A percentile compares a stretch with the other conserved stretches of the same genome.
phyloP scores from a whole-genome alignment of 176 grass and related monocot species.

The Canna indica region DNA sequence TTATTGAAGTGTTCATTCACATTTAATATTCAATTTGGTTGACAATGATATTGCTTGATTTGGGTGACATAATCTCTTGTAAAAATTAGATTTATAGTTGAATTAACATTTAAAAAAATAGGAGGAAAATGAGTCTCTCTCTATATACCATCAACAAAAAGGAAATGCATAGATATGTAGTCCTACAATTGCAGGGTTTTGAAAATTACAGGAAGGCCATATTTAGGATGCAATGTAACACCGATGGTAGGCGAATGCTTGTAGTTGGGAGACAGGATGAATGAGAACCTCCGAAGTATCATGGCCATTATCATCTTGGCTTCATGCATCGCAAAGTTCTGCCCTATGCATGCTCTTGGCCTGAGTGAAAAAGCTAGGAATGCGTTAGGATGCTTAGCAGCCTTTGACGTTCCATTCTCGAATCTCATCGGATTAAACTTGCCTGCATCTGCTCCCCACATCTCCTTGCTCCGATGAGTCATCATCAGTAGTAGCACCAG shows the following conservation, averaged over 20 bases:
- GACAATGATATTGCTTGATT: too few species aligned
- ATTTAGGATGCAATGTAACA: not conserved
- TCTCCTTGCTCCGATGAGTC: not conserved
- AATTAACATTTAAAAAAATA: too few species aligned
- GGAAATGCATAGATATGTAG: too few species aligned
- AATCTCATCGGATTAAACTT: not conserved
- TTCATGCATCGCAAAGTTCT: not conserved
- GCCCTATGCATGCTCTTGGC: not conserved
- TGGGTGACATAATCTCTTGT: too few species aligned
- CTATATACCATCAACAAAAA: too few species aligned
- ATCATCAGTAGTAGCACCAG: not conserved
- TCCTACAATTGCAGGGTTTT: too few species aligned
- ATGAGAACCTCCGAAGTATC: not conserved
- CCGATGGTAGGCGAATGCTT: not conserved
- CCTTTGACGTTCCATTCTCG: not conserved
- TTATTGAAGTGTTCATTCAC: too few species aligned
- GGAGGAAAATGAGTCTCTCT: too few species aligned
- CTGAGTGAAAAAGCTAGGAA: not conserved
- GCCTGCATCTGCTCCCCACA: not conserved
- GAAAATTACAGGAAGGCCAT: not conserved
- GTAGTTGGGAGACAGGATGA: not conserved
- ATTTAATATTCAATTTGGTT: too few species aligned
- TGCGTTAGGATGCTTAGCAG: not conserved
- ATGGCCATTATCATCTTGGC: not conserved
- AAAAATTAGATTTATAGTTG: too few species aligned